A percentile compares a stretch with the other conserved stretches of the same genome.
Evolutionary conservation across 139 green algal genomes (phyloP).

Genomic region (Auxenochlorella pyrenoidosa): DNA sequence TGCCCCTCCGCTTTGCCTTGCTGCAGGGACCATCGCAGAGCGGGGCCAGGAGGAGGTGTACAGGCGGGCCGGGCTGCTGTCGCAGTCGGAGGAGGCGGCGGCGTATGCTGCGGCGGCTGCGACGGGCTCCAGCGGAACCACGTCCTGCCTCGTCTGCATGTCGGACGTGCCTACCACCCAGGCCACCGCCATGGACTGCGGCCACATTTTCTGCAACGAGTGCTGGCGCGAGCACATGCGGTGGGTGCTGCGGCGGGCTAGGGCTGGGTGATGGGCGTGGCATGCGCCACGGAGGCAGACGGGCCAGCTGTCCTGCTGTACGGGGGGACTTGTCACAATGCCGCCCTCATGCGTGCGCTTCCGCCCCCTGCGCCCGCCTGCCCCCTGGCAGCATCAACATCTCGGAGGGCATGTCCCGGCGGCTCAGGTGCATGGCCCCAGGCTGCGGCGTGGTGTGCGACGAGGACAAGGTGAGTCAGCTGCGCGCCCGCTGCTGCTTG

Average conservation of each 20-base stretch:
- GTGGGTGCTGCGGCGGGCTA: conserved; percentile 16
- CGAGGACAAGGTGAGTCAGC: conserved; percentile 66
- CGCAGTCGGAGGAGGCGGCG: conserved; percentile 33
- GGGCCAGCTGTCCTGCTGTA: no score
- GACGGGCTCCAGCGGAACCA: background rate
- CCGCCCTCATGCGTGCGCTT: background rate
- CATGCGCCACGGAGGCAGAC: no score
- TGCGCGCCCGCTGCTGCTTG: background rate
- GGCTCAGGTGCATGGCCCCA: conserved; percentile 77
- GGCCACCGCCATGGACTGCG: conserved; percentile 77
- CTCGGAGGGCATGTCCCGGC: conserved; percentile 68
- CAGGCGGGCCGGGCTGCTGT: conserved; percentile 44
- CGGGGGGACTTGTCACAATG: background rate
- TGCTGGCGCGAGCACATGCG: conserved; percentile 89
- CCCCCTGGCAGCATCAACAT: conserved; percentile 65
- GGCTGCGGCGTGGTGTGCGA: conserved; percentile 83
- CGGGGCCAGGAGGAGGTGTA: conserved; percentile 55
- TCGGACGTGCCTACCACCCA: conserved; percentile 38
- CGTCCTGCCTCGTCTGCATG: conserved; percentile 73
- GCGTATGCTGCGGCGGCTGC: background rate
- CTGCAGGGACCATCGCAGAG: conserved; percentile 56
- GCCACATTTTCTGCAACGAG: conserved; percentile 87
- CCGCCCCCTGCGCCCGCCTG: background rate
- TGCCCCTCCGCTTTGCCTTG: background rate
- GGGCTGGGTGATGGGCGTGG: no score